phyloP scores from a whole-genome alignment of 352 stramenopile species.

The Globisporangium radiosum region DNA sequence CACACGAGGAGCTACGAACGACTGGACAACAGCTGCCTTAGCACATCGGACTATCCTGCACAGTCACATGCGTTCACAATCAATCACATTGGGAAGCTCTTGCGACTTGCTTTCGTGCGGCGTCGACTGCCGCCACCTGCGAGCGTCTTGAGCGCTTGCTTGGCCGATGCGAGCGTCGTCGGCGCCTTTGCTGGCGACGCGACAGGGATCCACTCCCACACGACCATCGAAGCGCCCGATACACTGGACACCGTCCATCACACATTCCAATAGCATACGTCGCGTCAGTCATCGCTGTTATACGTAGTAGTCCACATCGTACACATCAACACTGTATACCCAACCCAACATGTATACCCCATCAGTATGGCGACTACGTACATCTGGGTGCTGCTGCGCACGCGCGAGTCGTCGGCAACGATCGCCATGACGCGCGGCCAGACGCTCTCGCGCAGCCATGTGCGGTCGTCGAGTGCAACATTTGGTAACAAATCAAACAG shows the following conservation, averaged over 20 bases:
- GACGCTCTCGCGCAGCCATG: slow-evolving; percentile 44
- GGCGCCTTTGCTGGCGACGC: slow-evolving; percentile 21
- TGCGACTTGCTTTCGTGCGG: slow-evolving; percentile 10
- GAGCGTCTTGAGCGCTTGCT: slow-evolving; percentile 9
- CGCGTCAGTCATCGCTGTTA: too few species aligned
- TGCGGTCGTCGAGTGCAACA: slow-evolving; percentile 30
- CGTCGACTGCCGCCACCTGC: too few species aligned
- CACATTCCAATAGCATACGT: too few species aligned
- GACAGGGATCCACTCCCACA: slow-evolving; percentile 59
- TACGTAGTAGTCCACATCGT: background rate
- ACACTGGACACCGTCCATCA: slow-evolving; percentile 16
- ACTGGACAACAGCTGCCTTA: too few species aligned
- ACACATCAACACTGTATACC: slow-evolving; percentile 6
- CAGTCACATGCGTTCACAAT: slow-evolving; percentile 10
- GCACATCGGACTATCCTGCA: too few species aligned
- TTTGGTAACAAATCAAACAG: slow-evolving; percentile 37
- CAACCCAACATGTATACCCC: background rate
- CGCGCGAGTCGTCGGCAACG: slow-evolving; percentile 49
- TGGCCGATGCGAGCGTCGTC: slow-evolving; percentile 10
- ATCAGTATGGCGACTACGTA: slow-evolving; percentile 16
- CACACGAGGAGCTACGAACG: too few species aligned
- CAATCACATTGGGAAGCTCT: slow-evolving; percentile 14
- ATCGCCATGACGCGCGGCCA: slow-evolving; percentile 52
- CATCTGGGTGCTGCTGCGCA: slow-evolving; percentile 32
- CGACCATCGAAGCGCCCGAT: slow-evolving; percentile 33